These are phyloP conservation scores for Laetiporus sulphureus DNA, from an alignment of 1,284 basidiomycete species.

Conservation along the genomic window DNA sequence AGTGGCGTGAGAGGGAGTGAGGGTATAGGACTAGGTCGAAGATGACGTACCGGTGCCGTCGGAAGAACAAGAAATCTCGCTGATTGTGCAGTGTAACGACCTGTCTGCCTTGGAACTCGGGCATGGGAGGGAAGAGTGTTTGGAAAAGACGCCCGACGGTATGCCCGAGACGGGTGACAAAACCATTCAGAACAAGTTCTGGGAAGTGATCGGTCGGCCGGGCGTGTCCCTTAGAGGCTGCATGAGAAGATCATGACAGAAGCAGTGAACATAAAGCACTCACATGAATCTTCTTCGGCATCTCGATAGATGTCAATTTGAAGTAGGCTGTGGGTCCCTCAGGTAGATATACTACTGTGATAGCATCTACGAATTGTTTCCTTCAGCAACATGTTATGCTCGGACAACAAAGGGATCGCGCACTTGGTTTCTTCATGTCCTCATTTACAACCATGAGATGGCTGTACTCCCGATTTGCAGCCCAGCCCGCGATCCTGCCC, in stretches of 20 bases:
- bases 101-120: constrained; percentile 94
- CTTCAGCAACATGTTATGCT: neutral
- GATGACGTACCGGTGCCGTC: constrained; percentile 75
- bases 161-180: constrained; percentile 91
- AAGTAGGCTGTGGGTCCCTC: constrained; percentile 95
- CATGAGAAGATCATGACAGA: neutral
- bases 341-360: constrained; percentile 89
- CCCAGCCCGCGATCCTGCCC: constrained; percentile 92
- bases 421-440: constrained; percentile 88
- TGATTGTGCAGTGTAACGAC: constrained; percentile 98
- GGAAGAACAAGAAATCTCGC: constrained; percentile 96
- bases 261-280: constrained; percentile 18
- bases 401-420: constrained; percentile 27
- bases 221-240: constrained; percentile 70
- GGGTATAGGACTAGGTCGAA: neutral
- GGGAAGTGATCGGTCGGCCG: constrained; percentile 90
- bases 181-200: constrained; percentile 94
- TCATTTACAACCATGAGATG: constrained; percentile 94
- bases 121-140: constrained; percentile 90
- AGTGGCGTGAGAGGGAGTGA: neutral
- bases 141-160: constrained; percentile 93
- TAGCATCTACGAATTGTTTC: constrained; percentile 65
- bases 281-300: constrained; percentile 84
- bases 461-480: constrained; percentile 80
- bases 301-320: constrained; percentile 85